Conservation (phyloP, 306 rosid genomes). For the Rosa multiflora region DNA sequence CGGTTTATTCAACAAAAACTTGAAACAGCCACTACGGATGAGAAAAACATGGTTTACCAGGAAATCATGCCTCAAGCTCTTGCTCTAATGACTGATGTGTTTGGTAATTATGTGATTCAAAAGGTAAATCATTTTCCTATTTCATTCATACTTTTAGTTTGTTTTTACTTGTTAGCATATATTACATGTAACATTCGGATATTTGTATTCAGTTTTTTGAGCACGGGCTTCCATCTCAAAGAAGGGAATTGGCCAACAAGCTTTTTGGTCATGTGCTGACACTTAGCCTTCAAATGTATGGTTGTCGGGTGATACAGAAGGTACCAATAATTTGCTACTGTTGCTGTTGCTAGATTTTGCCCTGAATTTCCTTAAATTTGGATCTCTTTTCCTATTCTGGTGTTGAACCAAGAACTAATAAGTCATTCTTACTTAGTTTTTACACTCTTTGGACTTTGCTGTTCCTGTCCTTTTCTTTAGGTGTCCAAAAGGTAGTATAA, state of each 20-base stretch:
- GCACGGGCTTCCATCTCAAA: conserved; percentile 83
- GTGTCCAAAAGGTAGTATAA: not conserved
- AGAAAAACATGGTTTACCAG: conserved; percentile 88
- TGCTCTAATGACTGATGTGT: conserved; percentile 92
- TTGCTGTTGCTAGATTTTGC: conserved; percentile 5
- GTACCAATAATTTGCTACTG: conserved; percentile 36
- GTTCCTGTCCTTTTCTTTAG: not conserved
- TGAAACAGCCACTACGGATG: conserved; percentile 82
- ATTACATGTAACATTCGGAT: conserved; percentile 14
- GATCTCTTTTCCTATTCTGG: not conserved
- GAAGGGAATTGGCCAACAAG: conserved; percentile 90
- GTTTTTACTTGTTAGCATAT: conserved; percentile 11
- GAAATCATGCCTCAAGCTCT: conserved; percentile 98
- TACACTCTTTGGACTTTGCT: not conserved
- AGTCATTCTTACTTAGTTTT: not conserved
- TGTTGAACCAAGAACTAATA: not conserved
- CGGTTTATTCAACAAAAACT: conserved; percentile 93
- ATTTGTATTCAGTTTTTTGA: conserved; percentile 73
- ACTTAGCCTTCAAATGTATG: conserved; percentile 98
- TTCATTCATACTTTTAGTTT: not conserved
- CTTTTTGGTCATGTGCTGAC: conserved; percentile 77
- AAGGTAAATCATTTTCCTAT: conserved; percentile 50
- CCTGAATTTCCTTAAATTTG: not conserved
- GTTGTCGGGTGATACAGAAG: conserved; percentile 98
- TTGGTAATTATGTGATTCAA: conserved; percentile 95